A percentile compares a stretch with the other conserved stretches of the same genome.
Conservation (phyloP, 306 rosid species). For the Prosopis cineraria region DNA sequence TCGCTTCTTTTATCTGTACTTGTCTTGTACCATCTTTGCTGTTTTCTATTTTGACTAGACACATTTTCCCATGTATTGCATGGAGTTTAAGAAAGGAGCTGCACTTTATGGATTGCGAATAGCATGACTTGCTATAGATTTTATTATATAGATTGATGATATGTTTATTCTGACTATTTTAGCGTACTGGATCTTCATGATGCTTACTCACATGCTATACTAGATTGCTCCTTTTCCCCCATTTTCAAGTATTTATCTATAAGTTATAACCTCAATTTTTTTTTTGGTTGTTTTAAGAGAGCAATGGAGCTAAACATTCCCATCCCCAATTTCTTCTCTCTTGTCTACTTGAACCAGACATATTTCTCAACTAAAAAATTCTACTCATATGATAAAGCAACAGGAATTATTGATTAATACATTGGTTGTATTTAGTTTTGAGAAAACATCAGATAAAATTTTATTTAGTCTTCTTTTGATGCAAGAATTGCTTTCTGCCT, state of each 20-base stretch:
- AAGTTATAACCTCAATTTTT: slow-evolving; percentile 18
- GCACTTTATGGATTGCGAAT: too few species aligned
- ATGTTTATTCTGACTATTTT: neutral
- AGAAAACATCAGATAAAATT: neutral
- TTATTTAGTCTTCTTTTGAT: slow-evolving; percentile 7
- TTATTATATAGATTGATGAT: too few species aligned
- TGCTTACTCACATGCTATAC: neutral
- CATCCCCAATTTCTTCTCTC: slow-evolving; percentile 3
- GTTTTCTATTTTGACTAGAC: neutral
- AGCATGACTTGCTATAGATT: too few species aligned
- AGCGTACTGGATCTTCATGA: neutral
- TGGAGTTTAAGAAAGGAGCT: too few species aligned
- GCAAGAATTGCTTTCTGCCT: neutral
- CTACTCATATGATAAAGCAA: neutral
- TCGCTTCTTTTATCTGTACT: neutral
- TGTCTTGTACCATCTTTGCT: neutral
- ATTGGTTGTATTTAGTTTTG: slow-evolving; percentile 9
- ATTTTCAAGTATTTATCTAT: neutral
- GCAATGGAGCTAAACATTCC: neutral
- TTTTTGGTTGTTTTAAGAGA: slow-evolving; percentile 7
- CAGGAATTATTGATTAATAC: slow-evolving; percentile 4
- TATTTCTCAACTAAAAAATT: neutral
- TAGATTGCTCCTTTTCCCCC: neutral
- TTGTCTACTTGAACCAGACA: slow-evolving; percentile 24
- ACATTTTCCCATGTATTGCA: too few species aligned